Evolutionary conservation across 2,329 filamentous ascomycete genomes (phyloP).

Genomic region (Fusarium stilboides): DNA sequence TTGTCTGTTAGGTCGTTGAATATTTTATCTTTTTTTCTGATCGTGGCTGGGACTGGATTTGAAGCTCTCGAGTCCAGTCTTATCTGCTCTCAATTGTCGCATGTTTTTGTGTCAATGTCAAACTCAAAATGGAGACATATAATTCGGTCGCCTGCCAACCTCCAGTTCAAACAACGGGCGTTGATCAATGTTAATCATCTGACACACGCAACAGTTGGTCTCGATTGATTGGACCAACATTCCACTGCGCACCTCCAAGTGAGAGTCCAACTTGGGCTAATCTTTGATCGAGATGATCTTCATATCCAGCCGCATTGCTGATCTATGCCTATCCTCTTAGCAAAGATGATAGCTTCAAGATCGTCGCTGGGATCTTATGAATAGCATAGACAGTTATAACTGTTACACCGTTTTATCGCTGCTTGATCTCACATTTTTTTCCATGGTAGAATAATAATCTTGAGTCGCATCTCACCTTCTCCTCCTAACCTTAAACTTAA

Average conservation of each 20-base stretch:
- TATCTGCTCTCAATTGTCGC: too few species aligned
- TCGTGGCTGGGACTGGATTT: not conserved
- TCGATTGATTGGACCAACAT: not conserved
- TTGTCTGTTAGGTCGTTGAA: not conserved
- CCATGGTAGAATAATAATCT: not conserved
- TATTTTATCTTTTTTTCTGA: not conserved
- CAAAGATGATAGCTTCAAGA: not conserved
- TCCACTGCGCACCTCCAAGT: not conserved
- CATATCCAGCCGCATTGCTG: not conserved
- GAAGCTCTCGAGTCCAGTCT: too few species aligned
- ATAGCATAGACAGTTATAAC: not conserved
- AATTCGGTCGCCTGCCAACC: not conserved
- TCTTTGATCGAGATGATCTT: not conserved
- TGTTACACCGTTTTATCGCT: not conserved
- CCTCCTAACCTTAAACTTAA: slow-evolving; percentile 31
- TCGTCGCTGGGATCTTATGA: not conserved
- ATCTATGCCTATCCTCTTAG: not conserved
- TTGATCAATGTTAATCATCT: not conserved
- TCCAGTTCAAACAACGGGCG: slow-evolving; percentile 7
- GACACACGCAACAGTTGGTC: not conserved
- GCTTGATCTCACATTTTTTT: not conserved
- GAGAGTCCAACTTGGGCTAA: not conserved
- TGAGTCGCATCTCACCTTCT: not conserved
- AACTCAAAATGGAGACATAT: not conserved
- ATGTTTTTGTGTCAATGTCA: too few species aligned